Evolutionary conservation across 1,284 basidiomycete species (phyloP).

Genomic region (Sanghuangporus baumii): DNA sequence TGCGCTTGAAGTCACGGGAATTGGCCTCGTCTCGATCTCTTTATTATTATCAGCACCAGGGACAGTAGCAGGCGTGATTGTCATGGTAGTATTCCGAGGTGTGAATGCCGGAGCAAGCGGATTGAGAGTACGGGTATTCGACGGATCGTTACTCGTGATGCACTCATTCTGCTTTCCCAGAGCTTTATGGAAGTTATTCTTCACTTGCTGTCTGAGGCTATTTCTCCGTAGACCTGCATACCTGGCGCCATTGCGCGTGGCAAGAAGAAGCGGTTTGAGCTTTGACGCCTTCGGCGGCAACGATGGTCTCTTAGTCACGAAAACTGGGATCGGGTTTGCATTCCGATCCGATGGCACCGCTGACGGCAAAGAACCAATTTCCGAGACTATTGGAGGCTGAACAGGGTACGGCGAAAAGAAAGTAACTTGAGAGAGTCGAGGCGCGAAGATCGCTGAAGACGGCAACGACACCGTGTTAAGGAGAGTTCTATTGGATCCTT

Average conservation of each 20-base stretch:
- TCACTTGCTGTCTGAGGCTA: neutral
- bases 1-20: neutral
- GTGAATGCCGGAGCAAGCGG: constrained; percentile 9
- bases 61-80: neutral
- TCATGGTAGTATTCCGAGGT: neutral
- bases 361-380: neutral
- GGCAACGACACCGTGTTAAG: neutral
- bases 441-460: neutral
- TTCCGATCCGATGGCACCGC: neutral
- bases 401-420: neutral
- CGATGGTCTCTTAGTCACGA: constrained; percentile 8
- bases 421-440: neutral
- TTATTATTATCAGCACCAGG: neutral
- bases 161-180: neutral
- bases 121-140: neutral
- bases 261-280: constrained; percentile 16
- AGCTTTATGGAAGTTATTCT: neutral
- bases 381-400: neutral
- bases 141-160: neutral
- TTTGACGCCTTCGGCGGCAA: constrained; percentile 13
- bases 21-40: neutral
- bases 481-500: neutral
- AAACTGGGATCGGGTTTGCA: constrained; percentile 9
- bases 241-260: neutral
- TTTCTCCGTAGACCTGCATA: neutral